These are phyloP conservation scores for Kodamaea anthophila DNA, from an alignment of 1,139 yeast genomes.

Conservation along the genomic window DNA sequence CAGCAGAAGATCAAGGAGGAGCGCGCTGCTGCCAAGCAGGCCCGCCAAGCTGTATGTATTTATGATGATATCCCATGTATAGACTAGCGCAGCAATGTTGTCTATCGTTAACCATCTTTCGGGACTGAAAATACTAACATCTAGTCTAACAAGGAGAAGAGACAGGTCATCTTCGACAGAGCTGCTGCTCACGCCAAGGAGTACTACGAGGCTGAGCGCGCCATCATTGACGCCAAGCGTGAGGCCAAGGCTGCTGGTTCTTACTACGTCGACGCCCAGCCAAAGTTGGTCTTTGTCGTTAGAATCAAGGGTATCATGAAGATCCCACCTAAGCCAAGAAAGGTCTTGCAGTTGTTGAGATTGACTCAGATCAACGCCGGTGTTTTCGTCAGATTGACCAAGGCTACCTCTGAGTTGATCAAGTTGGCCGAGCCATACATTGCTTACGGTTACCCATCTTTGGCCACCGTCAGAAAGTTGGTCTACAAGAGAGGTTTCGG, in stretches of 20 bases:
- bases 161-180: slow-evolving; percentile 93
- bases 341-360: slow-evolving; percentile 96
- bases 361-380: slow-evolving; percentile 98
- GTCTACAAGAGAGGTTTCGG: slow-evolving; percentile 99
- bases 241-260: slow-evolving; percentile 95
- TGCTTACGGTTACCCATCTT: slow-evolving; percentile 99
- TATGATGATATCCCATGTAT: slow-evolving; percentile 60
- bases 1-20: slow-evolving; percentile 80
- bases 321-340: slow-evolving; percentile 99
- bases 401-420: slow-evolving; percentile 96
- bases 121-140: slow-evolving; percentile 75
- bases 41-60: slow-evolving; percentile 85
- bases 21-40: slow-evolving; percentile 82
- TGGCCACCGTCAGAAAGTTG: slow-evolving; percentile 92
- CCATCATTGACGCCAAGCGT: slow-evolving; percentile 87
- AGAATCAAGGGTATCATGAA: slow-evolving; percentile 99
- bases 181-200: slow-evolving; percentile 98
- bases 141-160: slow-evolving; percentile 83
- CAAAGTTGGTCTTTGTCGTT: slow-evolving; percentile 92
- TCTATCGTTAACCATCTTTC: slow-evolving; percentile 98
- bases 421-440: slow-evolving; percentile 98
- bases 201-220: slow-evolving; percentile 93
- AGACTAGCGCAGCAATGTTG: slow-evolving; percentile 93
- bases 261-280: slow-evolving; percentile 96
- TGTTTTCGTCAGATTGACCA: slow-evolving; percentile 96